Evolutionary conservation across 2,329 filamentous ascomycete genomes (phyloP), one percentile per base, ranked within the genome.

Genomic region (Diaporthe amygdali): DNA sequence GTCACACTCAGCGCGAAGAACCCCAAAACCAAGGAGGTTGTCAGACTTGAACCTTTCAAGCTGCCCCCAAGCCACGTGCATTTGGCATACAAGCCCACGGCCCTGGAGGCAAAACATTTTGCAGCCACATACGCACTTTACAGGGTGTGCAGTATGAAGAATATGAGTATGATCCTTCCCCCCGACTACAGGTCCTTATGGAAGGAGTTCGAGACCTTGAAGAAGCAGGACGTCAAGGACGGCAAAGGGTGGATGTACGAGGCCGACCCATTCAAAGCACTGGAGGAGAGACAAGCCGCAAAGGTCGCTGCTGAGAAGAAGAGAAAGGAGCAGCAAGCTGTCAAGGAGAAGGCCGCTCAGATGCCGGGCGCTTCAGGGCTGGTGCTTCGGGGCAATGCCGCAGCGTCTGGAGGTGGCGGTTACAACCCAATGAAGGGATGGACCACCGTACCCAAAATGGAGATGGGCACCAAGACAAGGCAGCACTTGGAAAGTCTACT

Each of bases 231-330:
- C 76, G 85, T 94, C 61, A 93, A 91, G 78, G 91, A 94, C 51
- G 95, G 89, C n/a, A 90, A 90, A 74, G 92, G 85, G 0, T 98
- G 95, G 93, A 92, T 97, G 89, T 99, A 98, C 80, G 95, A 97
- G 76, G 94, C 95, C 14, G 96, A 99, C 77, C 96, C 96, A 0
- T 99, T 99, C 83, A 89, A 92, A 72, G 92, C 94, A 0, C 87
- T 93, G 74, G 89, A 92, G 75, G 94, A 97, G 81, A 88, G 93
- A 66, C 93, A 97, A 76, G 93, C 95, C 76, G 92, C 93, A 10
- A 93, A 93, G 74, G 90, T 89, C 2, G 86, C 90, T 3, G 89
- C 92, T 55, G 93, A 95, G 77, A 97, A 96, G 87, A 94, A 94
- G 82, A 88, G 91, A 70, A 90, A 89, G 74, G 93, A 96, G 76